Percentiles rank a stretch among this genome's conserved stretches.
Evolutionary conservation across 2,329 filamentous ascomycete species (phyloP).

Genomic region (Colletotrichum shisoi): DNA sequence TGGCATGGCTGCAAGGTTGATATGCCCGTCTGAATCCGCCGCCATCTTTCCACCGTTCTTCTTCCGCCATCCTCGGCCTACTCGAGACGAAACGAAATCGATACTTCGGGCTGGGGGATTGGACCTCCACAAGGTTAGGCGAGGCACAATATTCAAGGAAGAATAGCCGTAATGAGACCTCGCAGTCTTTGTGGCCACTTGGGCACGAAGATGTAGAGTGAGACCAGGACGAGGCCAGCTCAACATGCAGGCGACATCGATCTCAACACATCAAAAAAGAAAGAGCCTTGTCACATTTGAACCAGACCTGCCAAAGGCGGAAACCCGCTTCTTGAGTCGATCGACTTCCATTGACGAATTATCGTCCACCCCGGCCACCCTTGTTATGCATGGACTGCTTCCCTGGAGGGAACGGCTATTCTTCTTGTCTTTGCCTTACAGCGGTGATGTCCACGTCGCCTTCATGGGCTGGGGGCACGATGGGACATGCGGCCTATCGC

Average conservation of each 20-base stretch:
- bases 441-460: constrained; percentile 1
- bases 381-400: constrained; percentile 21
- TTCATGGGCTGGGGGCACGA: background rate
- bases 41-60: constrained; percentile 16
- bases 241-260: constrained; percentile 41
- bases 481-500: constrained; percentile 17
- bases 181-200: constrained; percentile 1
- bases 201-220: constrained; percentile 10
- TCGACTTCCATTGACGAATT: constrained; percentile 29
- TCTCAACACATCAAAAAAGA: constrained; percentile 40
- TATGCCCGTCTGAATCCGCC: background rate
- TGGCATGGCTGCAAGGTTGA: constrained; percentile 30
- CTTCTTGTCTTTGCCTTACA: constrained; percentile 22
- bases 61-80: constrained; percentile 7
- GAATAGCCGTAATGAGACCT: background rate
- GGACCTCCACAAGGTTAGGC: background rate
- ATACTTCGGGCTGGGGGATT: background rate
- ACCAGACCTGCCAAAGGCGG: constrained; percentile 25
- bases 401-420: constrained; percentile 11
- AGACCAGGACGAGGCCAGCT: constrained; percentile 25
- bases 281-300: constrained; percentile 1
- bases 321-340: constrained; percentile 24
- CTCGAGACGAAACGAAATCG: constrained; percentile 14
- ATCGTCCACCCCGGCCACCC: constrained; percentile 4
- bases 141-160: constrained; percentile 6